Evolutionary conservation across 1,284 basidiomycete genomes (phyloP), one percentile per base, ranked within the genome.

Genomic region (Xanthoconium separans): DNA sequence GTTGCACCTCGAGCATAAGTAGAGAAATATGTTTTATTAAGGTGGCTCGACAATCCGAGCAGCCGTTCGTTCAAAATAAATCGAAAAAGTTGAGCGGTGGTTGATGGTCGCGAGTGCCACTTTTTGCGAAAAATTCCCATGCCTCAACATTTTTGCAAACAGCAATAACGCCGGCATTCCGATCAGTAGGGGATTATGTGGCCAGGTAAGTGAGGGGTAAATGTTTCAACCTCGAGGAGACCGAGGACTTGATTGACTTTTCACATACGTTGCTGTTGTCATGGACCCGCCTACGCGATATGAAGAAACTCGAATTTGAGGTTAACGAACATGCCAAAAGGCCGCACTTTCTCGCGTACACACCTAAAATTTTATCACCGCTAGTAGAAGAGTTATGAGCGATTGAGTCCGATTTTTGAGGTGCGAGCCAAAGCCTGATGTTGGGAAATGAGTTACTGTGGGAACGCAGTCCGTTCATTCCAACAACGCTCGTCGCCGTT

Each of bases 401-500:
- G 18, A 12, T 20, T 6, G 33, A 27, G 27, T 27, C 27, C 27
- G 27, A 27, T 27, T 27, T 27, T 27, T 27, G 27, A 27, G 27
- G 27, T 27, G 27, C 6, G 27, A 27, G 27, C 27, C 27, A 27
- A 22, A 22, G 22, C n/a, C n/a, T 24, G 27, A 6, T 27, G 27
- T 27, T 7, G 3, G 27, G 36, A 16, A 3, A 6, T 3, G 7
- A 9, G 37, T 39, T 10, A 39, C 9, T 54, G 60, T 61, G 60
- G 60, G 62, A 61, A 65, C 30, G 30, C 4, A 3, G 6, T 24
- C 20, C 18, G 22, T 20, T 12, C 36, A 18, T 39, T 27, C 11
- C 48, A 41, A 27, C 27, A 22, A 49, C 58, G 54, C 53, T 56
- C 46, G 52, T 24, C 61, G 61, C 41, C 13, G 65, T 55, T 56